Base-by-base conservation (phyloP, 108 stramenopile genomes). In the Skeletonema costatum region DNA sequence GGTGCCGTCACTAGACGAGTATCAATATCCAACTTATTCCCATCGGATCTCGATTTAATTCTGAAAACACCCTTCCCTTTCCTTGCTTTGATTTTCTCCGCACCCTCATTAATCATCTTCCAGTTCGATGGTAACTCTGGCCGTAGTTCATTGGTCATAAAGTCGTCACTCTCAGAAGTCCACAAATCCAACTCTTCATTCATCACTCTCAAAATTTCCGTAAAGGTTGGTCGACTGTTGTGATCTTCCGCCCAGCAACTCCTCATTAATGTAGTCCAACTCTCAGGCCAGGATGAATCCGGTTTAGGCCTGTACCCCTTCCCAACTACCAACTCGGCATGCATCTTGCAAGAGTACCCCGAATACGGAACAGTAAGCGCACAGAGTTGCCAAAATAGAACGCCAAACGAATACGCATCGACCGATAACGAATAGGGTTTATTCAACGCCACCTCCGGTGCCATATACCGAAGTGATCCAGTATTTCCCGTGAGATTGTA, bases 381-480 rank as follows among this genome's bases (percentile, higher is more conserved):
- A 62, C 95, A 96, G 35, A 93, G 80, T 63, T 96, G 95, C 90
- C 90, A 93, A 31, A 93, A 91, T n/a, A 96, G 73, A 29, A 96
- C 85, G 2, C 92, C 95, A 80, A 96, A 96, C 30, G 87, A 88
- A 71, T 93, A 96, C 11, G 90, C 69, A 74, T 96, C 95, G 0
- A 92, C 95, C 4, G 84, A 78, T 16, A 88, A 80, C 51, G 88
- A 80, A 81, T 96, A 96, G 32, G 92, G 89, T 33, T 77, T 71
- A 33, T 88, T 86, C 32, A 88, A 36, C 0, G 85, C 90, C n/a
- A 91, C 87, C 67, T 90, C 89, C 0, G 89, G 89, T n/a, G 89
- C 88, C 93, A 91, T 91, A 64, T 87, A 91, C 32, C 95, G 80
- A 48, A 96, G 69, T 31, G 83, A 84, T 14, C 94, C 94, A 14